phyloP scores from a whole-genome alignment of 805 yeast genomes.

The Sugiyamaella floridensis region DNA sequence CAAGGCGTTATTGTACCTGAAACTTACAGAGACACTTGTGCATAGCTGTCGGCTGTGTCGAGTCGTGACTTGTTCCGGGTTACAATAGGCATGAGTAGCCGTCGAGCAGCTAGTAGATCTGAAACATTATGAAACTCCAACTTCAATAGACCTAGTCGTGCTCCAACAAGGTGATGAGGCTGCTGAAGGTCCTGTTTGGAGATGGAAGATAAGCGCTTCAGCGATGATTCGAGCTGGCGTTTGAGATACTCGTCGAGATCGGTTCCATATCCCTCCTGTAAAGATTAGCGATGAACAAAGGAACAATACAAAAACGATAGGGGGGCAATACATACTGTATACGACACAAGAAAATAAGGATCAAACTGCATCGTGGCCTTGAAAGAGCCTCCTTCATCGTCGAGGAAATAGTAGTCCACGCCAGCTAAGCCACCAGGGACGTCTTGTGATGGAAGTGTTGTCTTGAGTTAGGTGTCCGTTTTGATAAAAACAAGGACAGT shows the following conservation, averaged over 20 bases:
- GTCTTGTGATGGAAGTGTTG: slow-evolving; percentile 47
- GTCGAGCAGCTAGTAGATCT: slow-evolving; percentile 70
- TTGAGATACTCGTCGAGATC: slow-evolving; percentile 84
- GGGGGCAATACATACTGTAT: slow-evolving; percentile 42
- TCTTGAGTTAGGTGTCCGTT: slow-evolving; percentile 12
- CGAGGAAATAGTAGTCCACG: slow-evolving; percentile 89
- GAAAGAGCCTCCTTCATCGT: slow-evolving; percentile 94
- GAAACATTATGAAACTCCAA: slow-evolving; percentile 66
- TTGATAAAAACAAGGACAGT: neutral
- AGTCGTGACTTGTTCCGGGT: slow-evolving; percentile 55
- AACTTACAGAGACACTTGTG: slow-evolving; percentile 42
- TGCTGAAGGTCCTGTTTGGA: slow-evolving; percentile 72
- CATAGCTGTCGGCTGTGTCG: slow-evolving; percentile 62
- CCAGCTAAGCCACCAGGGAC: slow-evolving; percentile 69
- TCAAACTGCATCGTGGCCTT: slow-evolving; percentile 76
- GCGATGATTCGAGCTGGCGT: slow-evolving; percentile 53
- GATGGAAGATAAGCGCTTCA: slow-evolving; percentile 51
- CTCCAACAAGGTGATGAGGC: slow-evolving; percentile 82
- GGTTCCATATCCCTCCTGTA: slow-evolving; percentile 39
- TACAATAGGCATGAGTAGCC: slow-evolving; percentile 61
- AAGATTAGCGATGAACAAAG: neutral
- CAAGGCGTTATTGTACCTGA: neutral
- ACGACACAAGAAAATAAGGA: slow-evolving; percentile 76
- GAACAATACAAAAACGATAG: neutral
- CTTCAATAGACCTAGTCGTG: slow-evolving; percentile 55